phyloP scores from a whole-genome alignment of 768 basidiomycete genomes.

The Tylopilus rubrobrunneus region DNA sequence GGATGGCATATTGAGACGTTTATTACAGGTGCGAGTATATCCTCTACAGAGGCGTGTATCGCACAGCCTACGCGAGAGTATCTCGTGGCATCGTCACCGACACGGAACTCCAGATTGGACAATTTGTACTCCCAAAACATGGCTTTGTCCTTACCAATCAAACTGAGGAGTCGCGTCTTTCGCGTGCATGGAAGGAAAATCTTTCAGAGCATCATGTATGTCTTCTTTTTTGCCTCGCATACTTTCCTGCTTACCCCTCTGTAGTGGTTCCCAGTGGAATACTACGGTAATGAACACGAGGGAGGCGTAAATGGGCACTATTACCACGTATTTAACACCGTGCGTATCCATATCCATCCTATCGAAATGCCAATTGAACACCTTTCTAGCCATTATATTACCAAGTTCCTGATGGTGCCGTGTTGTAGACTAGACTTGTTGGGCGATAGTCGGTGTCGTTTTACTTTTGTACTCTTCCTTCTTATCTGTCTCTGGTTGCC shows the following conservation, averaged over 20 bases:
- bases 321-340: conserved; percentile 75
- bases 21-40: conserved; percentile 83
- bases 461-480: conserved; percentile 11
- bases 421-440: conserved; percentile 28
- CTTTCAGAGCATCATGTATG: conserved; percentile 62
- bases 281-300: conserved; percentile 49
- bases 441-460: conserved; percentile 7
- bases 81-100: conserved; percentile 84
- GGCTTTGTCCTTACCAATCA: conserved; percentile 54
- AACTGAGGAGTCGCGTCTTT: conserved; percentile 57
- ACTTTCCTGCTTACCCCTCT: conserved; percentile 1
- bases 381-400: conserved; percentile 49
- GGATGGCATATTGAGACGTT: not conserved
- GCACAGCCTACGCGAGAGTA: conserved; percentile 78
- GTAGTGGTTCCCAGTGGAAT: conserved; percentile 77
- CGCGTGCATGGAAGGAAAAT: conserved; percentile 62
- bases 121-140: conserved; percentile 70
- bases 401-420: conserved; percentile 42
- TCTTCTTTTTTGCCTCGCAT: conserved; percentile 5
- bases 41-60: conserved; percentile 73
- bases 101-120: conserved; percentile 86
- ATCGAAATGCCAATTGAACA: not conserved
- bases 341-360: conserved; percentile 30
- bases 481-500: conserved; percentile 17
- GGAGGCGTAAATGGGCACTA: conserved; percentile 68